These are phyloP conservation scores for Pyrenopolyporus hunteri DNA, from an alignment of 495 filamentous ascomycete genomes.

Conservation along the genomic window DNA sequence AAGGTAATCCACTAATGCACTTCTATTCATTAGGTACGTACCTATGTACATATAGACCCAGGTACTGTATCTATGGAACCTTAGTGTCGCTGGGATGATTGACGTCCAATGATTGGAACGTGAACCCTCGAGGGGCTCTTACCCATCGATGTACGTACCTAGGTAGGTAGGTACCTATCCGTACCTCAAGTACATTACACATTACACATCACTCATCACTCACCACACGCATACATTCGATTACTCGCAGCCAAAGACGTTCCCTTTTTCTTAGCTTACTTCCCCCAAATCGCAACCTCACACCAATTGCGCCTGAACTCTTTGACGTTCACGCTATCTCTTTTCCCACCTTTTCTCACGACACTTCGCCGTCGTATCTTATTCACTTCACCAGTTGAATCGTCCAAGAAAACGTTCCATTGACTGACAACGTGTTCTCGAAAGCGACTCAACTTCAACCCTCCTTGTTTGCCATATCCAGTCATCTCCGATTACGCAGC, in stretches of 20 bases:
- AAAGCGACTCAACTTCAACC: conserved; percentile 17
- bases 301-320: conserved; percentile 1
- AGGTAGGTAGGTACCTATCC: background rate
- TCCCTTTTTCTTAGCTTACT: conserved; percentile 1
- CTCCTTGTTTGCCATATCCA: conserved; percentile 35
- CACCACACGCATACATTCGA: background rate
- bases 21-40: no score
- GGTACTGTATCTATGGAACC: no score
- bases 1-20: no score
- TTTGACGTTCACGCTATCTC: background rate
- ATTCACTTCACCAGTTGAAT: background rate
- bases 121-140: no score
- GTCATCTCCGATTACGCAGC: conserved; percentile 39
- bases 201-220: no score
- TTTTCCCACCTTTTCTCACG: background rate
- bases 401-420: background rate
- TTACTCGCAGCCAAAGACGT: conserved; percentile 23
- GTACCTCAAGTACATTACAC: no score
- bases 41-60: no score
- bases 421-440: conserved; percentile 19
- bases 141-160: background rate
- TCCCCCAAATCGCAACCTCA: conserved; percentile 5
- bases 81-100: no score
- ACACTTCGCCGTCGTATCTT: background rate
- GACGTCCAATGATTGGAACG: no score